These are phyloP conservation scores for Phytopythium sindhum DNA, from an alignment of 352 stramenopile genomes.

Conservation along the genomic window DNA sequence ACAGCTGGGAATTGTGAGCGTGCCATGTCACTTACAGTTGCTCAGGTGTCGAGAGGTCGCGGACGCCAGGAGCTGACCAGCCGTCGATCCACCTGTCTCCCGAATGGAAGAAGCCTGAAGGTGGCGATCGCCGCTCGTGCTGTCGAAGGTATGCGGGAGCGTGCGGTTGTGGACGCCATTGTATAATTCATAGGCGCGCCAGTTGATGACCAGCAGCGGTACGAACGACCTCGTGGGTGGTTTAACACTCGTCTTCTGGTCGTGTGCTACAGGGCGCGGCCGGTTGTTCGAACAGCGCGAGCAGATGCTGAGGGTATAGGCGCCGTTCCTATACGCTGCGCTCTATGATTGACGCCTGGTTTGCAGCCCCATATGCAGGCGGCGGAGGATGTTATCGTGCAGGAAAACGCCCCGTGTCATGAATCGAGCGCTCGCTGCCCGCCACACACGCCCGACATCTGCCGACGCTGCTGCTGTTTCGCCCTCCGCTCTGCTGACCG, in stretches of 20 bases:
- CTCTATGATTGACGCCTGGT: neutral
- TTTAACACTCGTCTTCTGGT: neutral
- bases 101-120: too few relatives aligned
- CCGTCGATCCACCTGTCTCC: neutral
- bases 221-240: too few relatives aligned
- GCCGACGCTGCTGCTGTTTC: neutral
- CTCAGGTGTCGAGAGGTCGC: neutral
- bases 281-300: constrained; percentile 4
- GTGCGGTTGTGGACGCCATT: neutral
- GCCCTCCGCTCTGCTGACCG: too few relatives aligned
- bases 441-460: neutral
- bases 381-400: neutral
- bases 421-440: neutral
- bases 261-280: neutral
- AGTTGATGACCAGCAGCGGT: constrained; percentile 4
- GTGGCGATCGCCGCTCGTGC: neutral
- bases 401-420: too few relatives aligned
- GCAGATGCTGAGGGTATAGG: neutral
- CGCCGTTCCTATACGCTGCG: neutral
- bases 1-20: neutral
- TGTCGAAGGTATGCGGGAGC: too few relatives aligned
- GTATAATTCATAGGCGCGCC: too few relatives aligned
- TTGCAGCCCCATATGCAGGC: neutral
- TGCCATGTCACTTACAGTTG: neutral
- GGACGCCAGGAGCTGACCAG: neutral